Conservation (phyloP, 306 rosid genomes). For the Castanospermum australe region DNA sequence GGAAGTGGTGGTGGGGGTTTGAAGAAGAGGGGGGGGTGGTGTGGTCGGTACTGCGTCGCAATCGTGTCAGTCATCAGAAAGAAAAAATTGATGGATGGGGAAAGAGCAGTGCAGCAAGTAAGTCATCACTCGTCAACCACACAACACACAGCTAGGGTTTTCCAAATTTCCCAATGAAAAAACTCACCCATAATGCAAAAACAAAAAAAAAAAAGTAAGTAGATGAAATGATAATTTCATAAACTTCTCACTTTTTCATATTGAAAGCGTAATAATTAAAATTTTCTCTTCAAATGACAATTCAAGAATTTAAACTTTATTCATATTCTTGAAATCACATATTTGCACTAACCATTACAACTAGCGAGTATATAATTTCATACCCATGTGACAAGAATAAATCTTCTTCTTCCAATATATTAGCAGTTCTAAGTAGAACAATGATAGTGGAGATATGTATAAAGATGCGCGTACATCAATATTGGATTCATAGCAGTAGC, state of each 20-base stretch:
- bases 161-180: slow-evolving; percentile 4
- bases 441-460: slow-evolving; percentile 1
- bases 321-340: too few species aligned
- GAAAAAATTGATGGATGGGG: slow-evolving; percentile 42
- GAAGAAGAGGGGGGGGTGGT: neutral
- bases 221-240: neutral
- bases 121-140: slow-evolving; percentile 31
- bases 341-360: too few species aligned
- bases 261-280: too few species aligned
- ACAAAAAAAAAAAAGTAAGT: neutral
- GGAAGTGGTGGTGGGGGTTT: slow-evolving; percentile 32
- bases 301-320: too few species aligned
- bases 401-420: neutral
- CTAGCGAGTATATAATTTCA: too few species aligned
- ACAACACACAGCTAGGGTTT: neutral
- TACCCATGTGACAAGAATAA: too few species aligned
- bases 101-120: slow-evolving; percentile 47
- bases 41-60: slow-evolving; percentile 36
- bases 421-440: slow-evolving; percentile 19
- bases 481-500: slow-evolving; percentile 22
- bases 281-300: too few species aligned
- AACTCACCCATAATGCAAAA: neutral
- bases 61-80: slow-evolving; percentile 50
- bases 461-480: slow-evolving; percentile 12
- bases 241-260: too few species aligned